Base-by-base conservation (phyloP, 2,329 filamentous ascomycete genomes). In the Botrytis tulipae region DNA sequence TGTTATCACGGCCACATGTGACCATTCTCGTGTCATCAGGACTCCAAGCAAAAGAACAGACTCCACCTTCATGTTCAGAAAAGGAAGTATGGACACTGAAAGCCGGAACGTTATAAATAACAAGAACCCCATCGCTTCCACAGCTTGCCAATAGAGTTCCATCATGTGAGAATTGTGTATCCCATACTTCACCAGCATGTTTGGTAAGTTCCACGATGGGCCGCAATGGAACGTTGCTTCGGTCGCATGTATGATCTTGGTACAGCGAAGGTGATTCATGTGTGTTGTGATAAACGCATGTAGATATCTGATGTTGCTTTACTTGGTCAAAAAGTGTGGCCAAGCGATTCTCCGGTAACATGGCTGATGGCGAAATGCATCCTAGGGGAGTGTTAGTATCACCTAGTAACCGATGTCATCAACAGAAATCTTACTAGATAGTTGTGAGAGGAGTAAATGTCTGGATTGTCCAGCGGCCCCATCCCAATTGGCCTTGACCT, bases 351-450 rank as follows among this genome's bases (percentile, higher is more conserved):
- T 97, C 93, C 1, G 96, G 96, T 72, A 99, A 92, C 95, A 99
- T 98, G 62, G 97, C 93, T 6, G 94, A 96, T 0, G 96, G 95
- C 1, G 96, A 97, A 81, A 99, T 97, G 73, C 90, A 97, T 85
- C 88, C 93, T 95, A 78, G 29, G 74, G 29, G 12, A 29, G 61
- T 57, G 73, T 84, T 71, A 81, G 75, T 46, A 66, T 12, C 20
- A 35, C 68, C 70, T 48, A 67, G n/a, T 8, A 44, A 44, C 20
- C 25, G 32, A 71, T 42, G 14, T n/a, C 32, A 63, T 57, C 57
- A 16, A 32, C n/a, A 10, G 25, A 35, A 32, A 42, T 83, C 89
- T 83, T 85, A 96, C 93, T 93, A 37, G 95, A 97, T 48, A 98
- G 84, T 74, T 96, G 90, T 0, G 93, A 93, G 32, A 98, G 87